phyloP scores from a whole-genome alignment of 2,329 filamentous ascomycete genomes.

The Talaromyces pinophilus region DNA sequence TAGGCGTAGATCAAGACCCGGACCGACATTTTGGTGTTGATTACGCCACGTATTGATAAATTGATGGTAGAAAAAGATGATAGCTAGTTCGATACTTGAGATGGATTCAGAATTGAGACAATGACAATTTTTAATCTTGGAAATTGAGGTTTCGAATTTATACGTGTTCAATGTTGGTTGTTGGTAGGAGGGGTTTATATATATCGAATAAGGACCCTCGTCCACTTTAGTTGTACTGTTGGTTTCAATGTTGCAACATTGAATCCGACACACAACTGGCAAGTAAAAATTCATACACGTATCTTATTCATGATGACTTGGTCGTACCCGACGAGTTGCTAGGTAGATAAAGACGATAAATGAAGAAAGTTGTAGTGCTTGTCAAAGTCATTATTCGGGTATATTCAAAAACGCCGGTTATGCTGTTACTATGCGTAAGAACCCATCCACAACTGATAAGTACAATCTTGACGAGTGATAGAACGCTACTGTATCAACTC shows the following conservation, averaged over 20 bases:
- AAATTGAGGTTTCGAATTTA: neutral
- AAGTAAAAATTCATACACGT: neutral
- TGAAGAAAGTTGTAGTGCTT: neutral
- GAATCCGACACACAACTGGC: neutral
- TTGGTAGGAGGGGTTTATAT: neutral
- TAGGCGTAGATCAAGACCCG: slow-evolving; percentile 21
- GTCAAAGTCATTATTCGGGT: neutral
- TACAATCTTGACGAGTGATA: neutral
- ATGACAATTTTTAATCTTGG: neutral
- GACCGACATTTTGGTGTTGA: neutral
- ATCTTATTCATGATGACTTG: neutral
- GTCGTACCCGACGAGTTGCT: neutral
- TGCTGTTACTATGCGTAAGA: slow-evolving; percentile 3
- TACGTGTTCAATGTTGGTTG: neutral
- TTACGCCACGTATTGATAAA: neutral
- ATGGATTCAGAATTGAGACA: neutral
- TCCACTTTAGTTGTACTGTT: neutral
- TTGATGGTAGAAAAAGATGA: neutral
- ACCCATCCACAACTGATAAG: neutral
- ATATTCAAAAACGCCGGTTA: slow-evolving; percentile 8
- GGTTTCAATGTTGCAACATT: neutral
- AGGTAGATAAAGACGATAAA: neutral
- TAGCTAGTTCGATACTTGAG: neutral
- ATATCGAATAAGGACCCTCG: neutral
- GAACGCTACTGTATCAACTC: slow-evolving; percentile 55